phyloP scores from a whole-genome alignment of 331 rosid genomes.

The Rosa hybrid region DNA sequence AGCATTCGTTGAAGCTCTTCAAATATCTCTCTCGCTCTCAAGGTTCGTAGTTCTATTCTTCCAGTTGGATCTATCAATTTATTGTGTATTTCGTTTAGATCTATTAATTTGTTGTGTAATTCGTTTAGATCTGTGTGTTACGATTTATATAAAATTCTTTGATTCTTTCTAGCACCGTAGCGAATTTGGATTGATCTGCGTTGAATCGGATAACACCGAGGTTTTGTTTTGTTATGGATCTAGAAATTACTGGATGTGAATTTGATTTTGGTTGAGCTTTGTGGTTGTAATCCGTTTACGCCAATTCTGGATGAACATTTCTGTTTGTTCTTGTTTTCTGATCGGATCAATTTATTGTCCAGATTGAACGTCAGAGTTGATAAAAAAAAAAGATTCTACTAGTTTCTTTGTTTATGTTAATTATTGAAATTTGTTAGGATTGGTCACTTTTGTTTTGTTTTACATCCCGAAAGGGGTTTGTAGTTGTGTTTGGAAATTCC shows the following conservation, averaged over 20 bases:
- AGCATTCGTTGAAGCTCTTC: not conserved
- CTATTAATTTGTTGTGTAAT: no score
- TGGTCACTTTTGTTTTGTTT: not conserved
- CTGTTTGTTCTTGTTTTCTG: not conserved
- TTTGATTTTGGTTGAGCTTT: not conserved
- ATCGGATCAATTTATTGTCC: no score
- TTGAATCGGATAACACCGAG: not conserved
- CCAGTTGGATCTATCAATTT: not conserved
- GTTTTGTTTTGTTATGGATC: no score
- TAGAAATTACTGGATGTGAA: not conserved
- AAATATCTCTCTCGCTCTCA: not conserved
- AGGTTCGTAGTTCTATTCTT: not conserved
- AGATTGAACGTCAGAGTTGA: no score
- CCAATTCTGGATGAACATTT: not conserved
- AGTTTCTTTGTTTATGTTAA: not conserved
- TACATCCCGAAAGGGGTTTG: not conserved
- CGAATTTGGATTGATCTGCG: not conserved
- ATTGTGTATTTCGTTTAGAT: not conserved
- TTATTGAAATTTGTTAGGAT: constrained; percentile 6
- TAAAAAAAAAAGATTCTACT: no score
- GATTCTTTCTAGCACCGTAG: no score
- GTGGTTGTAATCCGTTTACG: not conserved
- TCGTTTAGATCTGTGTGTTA: no score
- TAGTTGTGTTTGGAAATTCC: not conserved
- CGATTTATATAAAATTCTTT: no score